Conservation (phyloP, 2,329 filamentous ascomycete genomes). For the Aspergillus novofumigatus region DNA sequence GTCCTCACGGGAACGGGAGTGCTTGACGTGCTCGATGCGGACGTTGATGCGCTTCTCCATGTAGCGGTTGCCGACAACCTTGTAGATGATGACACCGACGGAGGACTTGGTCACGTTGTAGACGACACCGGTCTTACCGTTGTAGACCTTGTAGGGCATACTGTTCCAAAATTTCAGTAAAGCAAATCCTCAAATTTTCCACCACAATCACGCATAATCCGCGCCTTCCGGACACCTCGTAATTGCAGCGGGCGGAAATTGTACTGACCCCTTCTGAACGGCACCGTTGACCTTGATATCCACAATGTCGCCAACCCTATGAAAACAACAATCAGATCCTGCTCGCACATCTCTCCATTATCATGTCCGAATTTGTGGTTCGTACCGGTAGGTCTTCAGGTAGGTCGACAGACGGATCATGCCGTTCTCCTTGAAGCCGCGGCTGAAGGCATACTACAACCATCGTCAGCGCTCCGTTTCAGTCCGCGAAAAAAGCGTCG, state of each 20-base stretch:
- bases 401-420: constrained; percentile 92
- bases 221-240: constrained; percentile 4
- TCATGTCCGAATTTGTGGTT: constrained; percentile 15
- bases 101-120: constrained; percentile 99
- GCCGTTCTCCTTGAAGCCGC: constrained; percentile 92
- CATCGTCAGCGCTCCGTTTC: constrained; percentile 26
- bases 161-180: constrained; percentile 46
- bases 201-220: constrained; percentile 4
- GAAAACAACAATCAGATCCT: constrained; percentile 44
- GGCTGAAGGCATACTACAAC: constrained; percentile 79
- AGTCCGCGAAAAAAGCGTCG: constrained; percentile 3
- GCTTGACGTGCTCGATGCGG: constrained; percentile 93
- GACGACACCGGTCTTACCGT: constrained; percentile 96
- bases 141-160: constrained; percentile 99
- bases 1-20: constrained; percentile 93
- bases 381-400: constrained; percentile 85
- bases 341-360: constrained; percentile 9
- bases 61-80: constrained; percentile 99
- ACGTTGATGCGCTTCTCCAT: constrained; percentile 99
- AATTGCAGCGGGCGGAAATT: constrained; percentile 19
- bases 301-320: constrained; percentile 93
- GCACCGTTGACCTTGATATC: constrained; percentile 99
- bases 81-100: constrained; percentile 98
- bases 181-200: constrained; percentile 14
- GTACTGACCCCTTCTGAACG: constrained; percentile 88